phyloP scores from a whole-genome alignment of 192 early-diverging fungal species.

The Obelidium mucronatum region DNA sequence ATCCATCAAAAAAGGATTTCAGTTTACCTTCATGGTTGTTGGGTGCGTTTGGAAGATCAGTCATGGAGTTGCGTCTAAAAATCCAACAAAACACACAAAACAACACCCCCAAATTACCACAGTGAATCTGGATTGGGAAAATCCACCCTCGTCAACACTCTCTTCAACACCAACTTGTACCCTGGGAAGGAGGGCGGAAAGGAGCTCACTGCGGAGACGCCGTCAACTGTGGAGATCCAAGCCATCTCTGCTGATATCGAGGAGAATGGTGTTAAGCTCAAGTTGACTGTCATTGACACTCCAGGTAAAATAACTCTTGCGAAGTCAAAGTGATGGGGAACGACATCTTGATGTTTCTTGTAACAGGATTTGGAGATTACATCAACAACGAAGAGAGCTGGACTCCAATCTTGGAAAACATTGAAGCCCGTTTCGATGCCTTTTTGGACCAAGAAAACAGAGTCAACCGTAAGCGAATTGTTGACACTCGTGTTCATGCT shows the following conservation, averaged over 20 bases:
- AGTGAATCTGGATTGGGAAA: constrained; percentile 70
- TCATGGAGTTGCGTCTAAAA: too few species aligned
- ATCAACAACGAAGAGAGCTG: constrained; percentile 81
- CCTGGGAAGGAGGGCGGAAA: constrained; percentile 78
- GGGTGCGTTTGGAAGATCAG: constrained; percentile 40
- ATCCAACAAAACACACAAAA: too few species aligned
- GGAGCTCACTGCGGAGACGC: constrained; percentile 72
- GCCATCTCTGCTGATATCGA: constrained; percentile 54
- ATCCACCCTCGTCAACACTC: constrained; percentile 69
- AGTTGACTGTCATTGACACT: constrained; percentile 97
- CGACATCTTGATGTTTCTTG: background rate
- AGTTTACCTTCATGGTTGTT: constrained; percentile 75
- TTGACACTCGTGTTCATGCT: constrained; percentile 86
- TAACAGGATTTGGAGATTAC: constrained; percentile 62
- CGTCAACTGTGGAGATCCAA: constrained; percentile 68
- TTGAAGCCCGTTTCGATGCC: constrained; percentile 93
- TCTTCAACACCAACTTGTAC: constrained; percentile 79
- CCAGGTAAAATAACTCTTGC: constrained; percentile 58
- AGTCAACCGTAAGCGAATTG: constrained; percentile 62
- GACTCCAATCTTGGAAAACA: constrained; percentile 91
- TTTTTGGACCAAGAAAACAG: constrained; percentile 86
- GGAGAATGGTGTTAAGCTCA: constrained; percentile 97
- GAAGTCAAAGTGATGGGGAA: background rate
- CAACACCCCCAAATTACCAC: background rate
- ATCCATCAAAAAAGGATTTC: constrained; percentile 96